Evolutionary conservation across 345 rosid genomes (phyloP).

Genomic region (Raphanus raphanistrum): DNA sequence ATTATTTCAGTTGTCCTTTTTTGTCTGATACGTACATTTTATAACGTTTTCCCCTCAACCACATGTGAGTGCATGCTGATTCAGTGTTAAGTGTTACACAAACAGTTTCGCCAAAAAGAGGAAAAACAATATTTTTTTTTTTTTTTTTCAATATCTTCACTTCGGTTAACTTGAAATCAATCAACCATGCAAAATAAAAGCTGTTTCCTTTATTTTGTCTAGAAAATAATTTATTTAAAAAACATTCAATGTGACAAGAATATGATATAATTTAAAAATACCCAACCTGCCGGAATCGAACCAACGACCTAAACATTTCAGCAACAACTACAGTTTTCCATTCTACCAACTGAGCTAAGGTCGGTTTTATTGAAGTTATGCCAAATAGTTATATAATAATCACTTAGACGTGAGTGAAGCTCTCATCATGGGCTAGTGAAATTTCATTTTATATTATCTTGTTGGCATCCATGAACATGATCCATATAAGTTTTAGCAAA

Average conservation of each 20-base stretch:
- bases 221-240: neutral
- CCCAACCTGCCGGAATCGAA: conserved; percentile 41
- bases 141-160: too few species aligned
- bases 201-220: neutral
- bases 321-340: conserved; percentile 88
- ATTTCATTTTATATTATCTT: neutral
- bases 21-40: conserved; percentile 13
- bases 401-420: too few species aligned
- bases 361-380: conserved; percentile 38
- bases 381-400: too few species aligned
- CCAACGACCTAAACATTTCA: conserved; percentile 68
- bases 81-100: neutral
- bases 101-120: neutral
- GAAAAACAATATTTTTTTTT: too few species aligned
- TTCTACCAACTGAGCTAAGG: conserved; percentile 99
- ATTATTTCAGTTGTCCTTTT: neutral
- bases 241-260: neutral
- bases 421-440: neutral
- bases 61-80: conserved; percentile 31
- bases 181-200: neutral
- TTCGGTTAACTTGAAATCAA: neutral
- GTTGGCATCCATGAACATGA: neutral
- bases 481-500: neutral
- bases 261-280: neutral
- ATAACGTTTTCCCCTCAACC: conserved; percentile 3